Evolutionary conservation across 192 early-diverging fungal species (phyloP), one percentile per base, ranked within the genome.

Genomic region (Phycomyces blakesleeanus): DNA sequence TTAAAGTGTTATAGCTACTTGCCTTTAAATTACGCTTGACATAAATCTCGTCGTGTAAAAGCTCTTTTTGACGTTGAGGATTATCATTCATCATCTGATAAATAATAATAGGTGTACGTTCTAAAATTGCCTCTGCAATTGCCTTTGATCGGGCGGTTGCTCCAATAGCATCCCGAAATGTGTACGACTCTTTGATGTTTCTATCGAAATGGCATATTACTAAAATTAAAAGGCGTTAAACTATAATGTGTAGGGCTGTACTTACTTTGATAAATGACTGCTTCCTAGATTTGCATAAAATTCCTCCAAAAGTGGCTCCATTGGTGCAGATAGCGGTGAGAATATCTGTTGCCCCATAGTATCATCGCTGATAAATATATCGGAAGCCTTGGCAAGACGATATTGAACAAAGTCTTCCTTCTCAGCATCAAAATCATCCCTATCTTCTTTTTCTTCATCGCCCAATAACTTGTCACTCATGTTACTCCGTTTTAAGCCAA

Each of bases 331-430:
- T 5, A 91, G 70, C 1, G 93, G 93, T 0, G 73, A 75, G 66
- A 96, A 96, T 34, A 92, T 76, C 57, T 89, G 83, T 7, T 81
- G 78, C 11, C 87, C 74, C 4, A 83, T 82, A 0, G 85, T 80
- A 55, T 95, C 89, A 72, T 96, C 92, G 21, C 89, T 84, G 39
- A 96, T 72, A 61, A 82, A 91, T 24, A 96, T 89, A 40, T 91
- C 85, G 5, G 75, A 62, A 0, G 93, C 89, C 5, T 67, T 63
- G 0, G 88, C 91, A 9, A 94, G 77, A 34, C 76, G 67, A 65
- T 85, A 88, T 27, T 83, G 69, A 10, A 88, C 70, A n/a, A 80
- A 65, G 57, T 73, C 47, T 52, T 75, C 63, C 26, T 68, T 62
- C 39, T 77, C 67, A 5, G 53, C 22, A 11, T 58, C 60, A 6